Evolutionary conservation across 371 early-diverging fungal species (phyloP), one percentile per base, ranked within the genome.

Genomic region (Choanephora cucurbitarum): DNA sequence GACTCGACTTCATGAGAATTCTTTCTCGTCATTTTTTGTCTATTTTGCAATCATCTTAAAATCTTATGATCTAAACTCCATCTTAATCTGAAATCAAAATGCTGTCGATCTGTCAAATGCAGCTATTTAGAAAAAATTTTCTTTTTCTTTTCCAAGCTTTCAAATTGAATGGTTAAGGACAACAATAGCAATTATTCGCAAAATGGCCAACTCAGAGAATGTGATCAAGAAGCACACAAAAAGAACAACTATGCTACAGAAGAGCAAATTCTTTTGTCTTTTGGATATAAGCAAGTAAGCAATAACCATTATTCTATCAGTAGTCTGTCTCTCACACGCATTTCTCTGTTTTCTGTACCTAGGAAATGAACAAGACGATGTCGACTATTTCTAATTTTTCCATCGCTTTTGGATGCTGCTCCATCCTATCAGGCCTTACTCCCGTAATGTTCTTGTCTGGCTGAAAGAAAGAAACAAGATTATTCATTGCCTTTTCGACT

Each of bases 281-380:
- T 83, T 54, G 83, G 83, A 46, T 83, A 83, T 58, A 83, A 83
- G 51, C 83, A 81, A 73, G 82, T 77, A 65, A 23, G 15, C n/a
- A 32, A 18, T n/a, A n/a, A n/a, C n/a, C n/a, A n/a, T n/a, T n/a
- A n/a, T n/a, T n/a, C n/a, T n/a, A n/a, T n/a, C n/a, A n/a, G n/a
- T n/a, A n/a, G n/a, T n/a, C n/a, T n/a, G n/a, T n/a, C n/a, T n/a
- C n/a, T n/a, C n/a, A n/a, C n/a, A n/a, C n/a, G n/a, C n/a, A n/a
- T n/a, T n/a, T n/a, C n/a, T n/a, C n/a, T n/a, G n/a, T n/a, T n/a
- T n/a, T n/a, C 15, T 44, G 3, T 43, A n/a, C 9, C 7, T 40
- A 88, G 83, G 80, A 84, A 62, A 64, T 89, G 65, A 83, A 81
- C 65, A 85, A 85, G 41, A 81, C 85, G 6, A 79, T 89, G 39